Percentiles rank a stretch among this genome's conserved stretches.
phyloP scores from a whole-genome alignment of 202 grass and related monocot species.

The Digitaria exilis region DNA sequence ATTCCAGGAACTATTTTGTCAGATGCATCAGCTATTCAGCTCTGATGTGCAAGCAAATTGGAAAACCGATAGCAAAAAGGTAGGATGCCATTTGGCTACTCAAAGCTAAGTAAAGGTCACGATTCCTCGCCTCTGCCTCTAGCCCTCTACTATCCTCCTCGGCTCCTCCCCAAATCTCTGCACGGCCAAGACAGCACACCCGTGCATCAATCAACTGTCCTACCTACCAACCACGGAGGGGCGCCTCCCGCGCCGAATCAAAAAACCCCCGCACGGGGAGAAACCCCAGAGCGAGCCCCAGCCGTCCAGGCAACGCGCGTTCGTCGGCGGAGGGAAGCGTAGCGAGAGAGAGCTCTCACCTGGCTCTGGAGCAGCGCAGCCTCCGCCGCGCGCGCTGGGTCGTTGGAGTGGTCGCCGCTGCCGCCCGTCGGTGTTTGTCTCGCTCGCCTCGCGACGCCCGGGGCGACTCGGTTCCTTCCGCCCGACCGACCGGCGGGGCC shows the following conservation, averaged over 20 bases:
- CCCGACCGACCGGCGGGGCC: neutral
- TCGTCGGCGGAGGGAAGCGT: neutral
- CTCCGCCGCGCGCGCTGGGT: neutral
- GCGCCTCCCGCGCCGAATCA: neutral
- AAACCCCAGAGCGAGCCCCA: neutral
- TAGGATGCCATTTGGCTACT: neutral
- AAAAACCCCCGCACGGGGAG: too few relatives aligned
- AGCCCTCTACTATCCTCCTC: neutral
- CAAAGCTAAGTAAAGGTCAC: neutral
- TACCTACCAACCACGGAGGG: neutral
- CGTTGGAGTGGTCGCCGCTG: neutral
- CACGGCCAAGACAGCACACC: neutral
- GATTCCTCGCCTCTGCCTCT: neutral
- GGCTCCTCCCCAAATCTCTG: neutral
- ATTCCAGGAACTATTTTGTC: neutral
- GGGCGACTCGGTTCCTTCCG: neutral
- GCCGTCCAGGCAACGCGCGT: neutral
- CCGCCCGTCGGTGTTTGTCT: neutral
- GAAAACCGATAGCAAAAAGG: neutral
- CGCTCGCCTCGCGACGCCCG: neutral
- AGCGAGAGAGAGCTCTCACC: constrained; percentile 6
- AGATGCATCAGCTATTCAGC: neutral
- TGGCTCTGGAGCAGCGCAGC: neutral
- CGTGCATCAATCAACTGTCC: neutral
- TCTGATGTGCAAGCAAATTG: neutral